Conservation (phyloP, 2,329 filamentous ascomycete species). For the Aspergillus carbonarius region DNA sequence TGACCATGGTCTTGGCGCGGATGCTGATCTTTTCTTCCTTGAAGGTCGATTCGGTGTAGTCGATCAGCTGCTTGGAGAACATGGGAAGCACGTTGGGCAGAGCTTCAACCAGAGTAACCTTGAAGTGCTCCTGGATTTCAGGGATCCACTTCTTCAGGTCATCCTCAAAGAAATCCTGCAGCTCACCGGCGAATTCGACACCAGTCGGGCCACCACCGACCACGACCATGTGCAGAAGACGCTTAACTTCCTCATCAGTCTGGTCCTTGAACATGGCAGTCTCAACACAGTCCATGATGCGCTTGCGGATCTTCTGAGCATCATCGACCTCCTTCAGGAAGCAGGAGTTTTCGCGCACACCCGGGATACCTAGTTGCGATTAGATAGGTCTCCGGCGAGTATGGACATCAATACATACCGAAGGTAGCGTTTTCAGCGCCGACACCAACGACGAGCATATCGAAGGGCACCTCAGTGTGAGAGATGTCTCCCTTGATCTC, state of each 20-base stretch:
- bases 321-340: conserved; percentile 98
- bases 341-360: conserved; percentile 91
- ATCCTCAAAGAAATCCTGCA: conserved; percentile 98
- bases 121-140: conserved; percentile 91
- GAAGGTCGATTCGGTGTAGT: conserved; percentile 98
- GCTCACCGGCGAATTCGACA: conserved; percentile 96
- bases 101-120: conserved; percentile 95
- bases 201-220: conserved; percentile 91
- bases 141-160: conserved; percentile 98
- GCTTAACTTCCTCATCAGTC: conserved; percentile 79
- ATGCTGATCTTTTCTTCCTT: conserved; percentile 98
- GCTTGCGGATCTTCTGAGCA: conserved; percentile 93
- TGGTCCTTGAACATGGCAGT: conserved; percentile 98
- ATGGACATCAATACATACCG: conserved; percentile 51
- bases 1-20: conserved; percentile 98
- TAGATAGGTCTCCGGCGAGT: neutral
- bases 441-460: conserved; percentile 97
- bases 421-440: conserved; percentile 99
- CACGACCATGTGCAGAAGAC: conserved; percentile 96
- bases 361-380: conserved; percentile 66
- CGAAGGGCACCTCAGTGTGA: conserved; percentile 89
- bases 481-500: conserved; percentile 82
- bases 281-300: conserved; percentile 99
- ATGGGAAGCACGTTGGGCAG: conserved; percentile 91
- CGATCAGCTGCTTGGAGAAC: conserved; percentile 98